A percentile compares a stretch with the other conserved stretches of the same genome.
Evolutionary conservation across 202 grass and related monocot genomes (phyloP).

Genomic region (Saccharum hybrid): DNA sequence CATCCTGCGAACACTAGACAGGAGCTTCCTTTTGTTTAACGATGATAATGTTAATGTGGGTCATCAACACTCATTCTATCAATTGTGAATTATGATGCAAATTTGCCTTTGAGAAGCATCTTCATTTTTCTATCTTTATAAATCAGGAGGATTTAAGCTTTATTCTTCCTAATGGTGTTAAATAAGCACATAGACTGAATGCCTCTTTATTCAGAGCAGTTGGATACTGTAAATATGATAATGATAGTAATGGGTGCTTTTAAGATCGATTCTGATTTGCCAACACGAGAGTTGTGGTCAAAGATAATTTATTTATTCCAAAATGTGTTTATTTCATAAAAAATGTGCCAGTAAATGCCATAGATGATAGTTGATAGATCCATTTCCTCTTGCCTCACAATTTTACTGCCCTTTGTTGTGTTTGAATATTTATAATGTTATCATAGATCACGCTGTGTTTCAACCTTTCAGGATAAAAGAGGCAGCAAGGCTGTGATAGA

Average conservation of each 20-base stretch:
- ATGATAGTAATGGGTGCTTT: conserved; percentile 36
- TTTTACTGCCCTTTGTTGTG: conserved; percentile 26
- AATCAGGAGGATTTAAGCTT: conserved; percentile 27
- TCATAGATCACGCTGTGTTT: conserved; percentile 45
- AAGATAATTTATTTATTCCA: conserved; percentile 26
- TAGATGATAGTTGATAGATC: background rate
- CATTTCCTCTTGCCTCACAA: conserved; percentile 37
- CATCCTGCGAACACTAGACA: conserved; percentile 32
- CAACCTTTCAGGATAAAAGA: conserved; percentile 37
- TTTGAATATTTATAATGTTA: conserved; percentile 31
- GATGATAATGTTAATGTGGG: conserved; percentile 23
- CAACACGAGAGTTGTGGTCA: conserved; percentile 34
- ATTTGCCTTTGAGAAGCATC: conserved; percentile 32
- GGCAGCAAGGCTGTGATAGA: conserved; percentile 32
- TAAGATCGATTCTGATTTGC: conserved; percentile 52
- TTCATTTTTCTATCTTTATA: conserved; percentile 41
- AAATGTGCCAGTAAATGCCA: conserved; percentile 23
- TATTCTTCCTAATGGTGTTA: conserved; percentile 37
- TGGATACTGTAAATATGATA: conserved; percentile 35
- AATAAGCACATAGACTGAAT: conserved; percentile 28
- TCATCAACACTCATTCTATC: conserved; percentile 4
- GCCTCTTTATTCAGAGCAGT: conserved; percentile 25
- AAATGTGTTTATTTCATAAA: conserved; percentile 5
- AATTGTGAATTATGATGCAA: conserved; percentile 25
- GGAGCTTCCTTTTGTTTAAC: conserved; percentile 45